Conservation (phyloP, 2,329 filamentous ascomycete species). For the Elsinoe arachidis region DNA sequence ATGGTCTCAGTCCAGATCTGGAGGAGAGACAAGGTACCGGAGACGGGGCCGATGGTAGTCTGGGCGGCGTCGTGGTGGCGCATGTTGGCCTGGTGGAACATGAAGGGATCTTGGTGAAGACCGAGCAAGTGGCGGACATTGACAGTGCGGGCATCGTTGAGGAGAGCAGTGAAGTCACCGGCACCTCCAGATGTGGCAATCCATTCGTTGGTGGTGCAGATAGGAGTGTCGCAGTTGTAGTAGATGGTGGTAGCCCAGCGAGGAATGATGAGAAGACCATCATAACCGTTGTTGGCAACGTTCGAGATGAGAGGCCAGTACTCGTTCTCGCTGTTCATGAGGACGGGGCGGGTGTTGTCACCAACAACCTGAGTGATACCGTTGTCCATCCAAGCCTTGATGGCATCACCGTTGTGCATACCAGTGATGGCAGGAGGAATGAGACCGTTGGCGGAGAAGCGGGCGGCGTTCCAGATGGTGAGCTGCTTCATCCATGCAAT, state of each 20-base stretch:
- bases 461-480: constrained; percentile 38
- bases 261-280: constrained; percentile 48
- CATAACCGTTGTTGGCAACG: constrained; percentile 44
- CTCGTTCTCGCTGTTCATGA: constrained; percentile 43
- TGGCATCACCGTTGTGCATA: constrained; percentile 55
- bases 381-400: constrained; percentile 50
- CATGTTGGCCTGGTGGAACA: constrained; percentile 58
- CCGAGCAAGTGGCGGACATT: constrained; percentile 50
- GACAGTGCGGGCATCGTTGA: constrained; percentile 43
- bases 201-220: constrained; percentile 52
- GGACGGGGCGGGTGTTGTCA: constrained; percentile 50
- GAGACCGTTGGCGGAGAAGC: constrained; percentile 47
- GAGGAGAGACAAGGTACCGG: constrained; percentile 43
- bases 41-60: constrained; percentile 42
- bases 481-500: constrained; percentile 49
- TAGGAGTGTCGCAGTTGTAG: constrained; percentile 53
- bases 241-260: constrained; percentile 56
- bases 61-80: constrained; percentile 41
- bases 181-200: constrained; percentile 48
- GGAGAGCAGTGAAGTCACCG: constrained; percentile 46
- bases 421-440: constrained; percentile 57
- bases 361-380: constrained; percentile 54
- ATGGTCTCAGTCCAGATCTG: constrained; percentile 50
- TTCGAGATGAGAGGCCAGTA: constrained; percentile 51
- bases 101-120: constrained; percentile 49